These are phyloP conservation scores for Alnus glutinosa DNA, from an alignment of 306 rosid genomes.

Conservation along the genomic window DNA sequence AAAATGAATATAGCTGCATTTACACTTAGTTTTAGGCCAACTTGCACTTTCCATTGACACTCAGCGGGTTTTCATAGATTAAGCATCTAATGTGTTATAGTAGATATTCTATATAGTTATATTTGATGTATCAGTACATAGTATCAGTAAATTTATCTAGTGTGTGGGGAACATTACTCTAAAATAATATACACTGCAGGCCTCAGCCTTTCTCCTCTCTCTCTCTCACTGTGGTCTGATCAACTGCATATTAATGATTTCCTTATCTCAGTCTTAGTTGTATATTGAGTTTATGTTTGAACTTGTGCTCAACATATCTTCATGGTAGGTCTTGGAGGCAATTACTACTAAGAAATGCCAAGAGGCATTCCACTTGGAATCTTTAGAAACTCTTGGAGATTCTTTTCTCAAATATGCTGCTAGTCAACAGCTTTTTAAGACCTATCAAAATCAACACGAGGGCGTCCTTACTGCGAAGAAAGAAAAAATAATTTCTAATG, in stretches of 20 bases:
- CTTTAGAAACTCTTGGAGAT: constrained; percentile 91
- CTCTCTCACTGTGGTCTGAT: neutral
- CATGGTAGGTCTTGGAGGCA: constrained; percentile 80
- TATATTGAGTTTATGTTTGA: constrained; percentile 8
- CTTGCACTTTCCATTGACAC: neutral
- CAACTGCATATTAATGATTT: neutral
- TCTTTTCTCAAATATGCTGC: constrained; percentile 84
- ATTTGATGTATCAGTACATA: neutral
- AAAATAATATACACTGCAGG: neutral
- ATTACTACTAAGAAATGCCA: constrained; percentile 69
- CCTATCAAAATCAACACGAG: constrained; percentile 57
- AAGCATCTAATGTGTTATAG: neutral
- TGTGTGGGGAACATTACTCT: neutral
- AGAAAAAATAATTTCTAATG: constrained; percentile 69
- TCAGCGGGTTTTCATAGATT: neutral
- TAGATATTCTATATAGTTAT: neutral
- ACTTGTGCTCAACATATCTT: constrained; percentile 8
- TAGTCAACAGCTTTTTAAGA: constrained; percentile 63
- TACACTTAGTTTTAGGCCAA: neutral
- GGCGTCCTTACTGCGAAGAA: constrained; percentile 75
- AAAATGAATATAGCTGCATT: neutral
- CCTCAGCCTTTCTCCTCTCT: neutral
- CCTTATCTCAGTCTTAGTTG: neutral
- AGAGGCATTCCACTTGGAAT: constrained; percentile 78
- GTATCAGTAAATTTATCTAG: neutral